Evolutionary conservation across 1,284 basidiomycete species (phyloP).

Genomic region (Afroboletus lepidellus): DNA sequence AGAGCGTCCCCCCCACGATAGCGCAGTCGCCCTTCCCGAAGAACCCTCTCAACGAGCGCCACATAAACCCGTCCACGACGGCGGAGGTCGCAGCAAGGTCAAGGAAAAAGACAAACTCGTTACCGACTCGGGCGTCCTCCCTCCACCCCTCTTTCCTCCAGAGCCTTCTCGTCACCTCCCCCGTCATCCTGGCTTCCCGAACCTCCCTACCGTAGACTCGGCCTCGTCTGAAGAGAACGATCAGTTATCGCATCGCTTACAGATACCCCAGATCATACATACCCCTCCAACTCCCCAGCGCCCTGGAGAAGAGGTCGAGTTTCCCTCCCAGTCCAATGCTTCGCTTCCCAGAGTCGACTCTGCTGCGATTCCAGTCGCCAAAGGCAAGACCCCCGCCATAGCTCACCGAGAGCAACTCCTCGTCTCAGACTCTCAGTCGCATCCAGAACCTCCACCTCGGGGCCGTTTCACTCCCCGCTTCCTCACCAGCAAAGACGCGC

Average conservation of each 20-base stretch:
- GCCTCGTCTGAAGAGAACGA: conserved; percentile 26
- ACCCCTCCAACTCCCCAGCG: conserved; percentile 45
- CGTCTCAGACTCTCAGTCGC: conserved; percentile 24
- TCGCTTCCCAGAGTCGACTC: conserved; percentile 11
- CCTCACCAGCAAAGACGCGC: conserved; percentile 28
- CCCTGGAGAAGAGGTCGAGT: conserved; percentile 18
- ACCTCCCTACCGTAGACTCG: conserved; percentile 29
- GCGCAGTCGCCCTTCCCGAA: conserved; percentile 35
- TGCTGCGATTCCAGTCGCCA: conserved; percentile 12
- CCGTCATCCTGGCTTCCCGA: conserved; percentile 3
- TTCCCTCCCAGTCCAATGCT: conserved; percentile 3
- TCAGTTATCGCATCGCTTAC: conserved; percentile 13
- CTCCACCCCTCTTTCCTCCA: conserved; percentile 25
- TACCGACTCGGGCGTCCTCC: conserved; percentile 3
- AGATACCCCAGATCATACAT: conserved; percentile 39
- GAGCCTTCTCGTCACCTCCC: conserved; percentile 13
- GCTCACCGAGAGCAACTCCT: conserved; percentile 30
- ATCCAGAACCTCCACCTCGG: conserved; percentile 15
- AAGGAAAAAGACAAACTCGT: conserved; percentile 24
- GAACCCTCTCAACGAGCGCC: conserved; percentile 16
- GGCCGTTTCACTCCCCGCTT: conserved; percentile 33
- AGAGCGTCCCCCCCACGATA: conserved; percentile 33
- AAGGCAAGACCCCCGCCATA: conserved; percentile 15
- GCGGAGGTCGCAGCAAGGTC: conserved; percentile 25
- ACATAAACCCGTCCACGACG: conserved; percentile 18